Percentiles rank a stretch among this genome's conserved stretches.
phyloP scores from a whole-genome alignment of 495 filamentous ascomycete genomes.

The Usnea hakonensis region DNA sequence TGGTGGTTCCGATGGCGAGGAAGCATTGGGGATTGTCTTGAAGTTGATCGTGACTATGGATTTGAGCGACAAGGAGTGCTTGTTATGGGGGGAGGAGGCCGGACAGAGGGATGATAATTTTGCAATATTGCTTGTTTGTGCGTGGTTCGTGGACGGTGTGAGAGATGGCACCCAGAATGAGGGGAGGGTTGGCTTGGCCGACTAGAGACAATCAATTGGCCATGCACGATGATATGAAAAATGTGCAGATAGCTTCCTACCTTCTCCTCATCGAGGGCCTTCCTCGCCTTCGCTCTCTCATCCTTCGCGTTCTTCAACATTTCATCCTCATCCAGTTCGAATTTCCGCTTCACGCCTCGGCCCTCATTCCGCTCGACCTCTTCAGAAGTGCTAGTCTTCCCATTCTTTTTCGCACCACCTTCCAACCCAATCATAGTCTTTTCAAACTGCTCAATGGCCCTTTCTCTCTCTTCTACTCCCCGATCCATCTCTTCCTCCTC shows the following conservation, averaged over 20 bases:
- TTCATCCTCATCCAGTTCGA: constrained; percentile 77
- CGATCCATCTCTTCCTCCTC: constrained; percentile 44
- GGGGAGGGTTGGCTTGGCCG: constrained; percentile 64
- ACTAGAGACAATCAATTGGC: constrained; percentile 23
- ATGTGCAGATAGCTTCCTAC: constrained; percentile 31
- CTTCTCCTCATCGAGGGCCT: constrained; percentile 67
- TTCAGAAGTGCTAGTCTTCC: constrained; percentile 33
- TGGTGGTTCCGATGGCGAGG: constrained; percentile 38
- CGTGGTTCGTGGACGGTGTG: constrained; percentile 55
- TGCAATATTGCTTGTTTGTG: constrained; percentile 47
- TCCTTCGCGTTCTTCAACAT: constrained; percentile 60
- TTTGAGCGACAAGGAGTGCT: constrained; percentile 77
- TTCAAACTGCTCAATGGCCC: constrained; percentile 56
- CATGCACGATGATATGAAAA: not conserved
- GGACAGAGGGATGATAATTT: constrained; percentile 78
- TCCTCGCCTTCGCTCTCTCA: constrained; percentile 60
- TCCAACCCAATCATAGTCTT: constrained; percentile 31
- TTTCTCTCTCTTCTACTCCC: constrained; percentile 51
- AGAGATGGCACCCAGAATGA: constrained; percentile 93
- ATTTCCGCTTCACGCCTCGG: constrained; percentile 60
- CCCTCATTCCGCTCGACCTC: constrained; percentile 38
- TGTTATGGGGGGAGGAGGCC: constrained; percentile 57
- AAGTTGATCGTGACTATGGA: constrained; percentile 73
- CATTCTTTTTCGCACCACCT: constrained; percentile 10
- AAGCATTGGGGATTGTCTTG: constrained; percentile 49